These are phyloP conservation scores for Russula brevipes DNA, from an alignment of 768 basidiomycete genomes.

Conservation along the genomic window DNA sequence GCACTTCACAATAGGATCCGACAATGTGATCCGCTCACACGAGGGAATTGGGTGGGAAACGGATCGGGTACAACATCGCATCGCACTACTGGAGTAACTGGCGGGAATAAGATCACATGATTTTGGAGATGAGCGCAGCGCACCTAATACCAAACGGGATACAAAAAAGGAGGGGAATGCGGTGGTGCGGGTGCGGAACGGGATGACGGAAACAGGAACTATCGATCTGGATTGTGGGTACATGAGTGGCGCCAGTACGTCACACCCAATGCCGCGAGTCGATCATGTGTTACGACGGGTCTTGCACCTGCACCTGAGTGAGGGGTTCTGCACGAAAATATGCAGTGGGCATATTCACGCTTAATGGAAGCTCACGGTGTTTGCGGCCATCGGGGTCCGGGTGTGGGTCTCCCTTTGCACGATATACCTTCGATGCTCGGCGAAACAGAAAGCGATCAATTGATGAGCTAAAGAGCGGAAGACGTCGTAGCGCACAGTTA, in stretches of 20 bases:
- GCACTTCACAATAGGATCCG: not conserved
- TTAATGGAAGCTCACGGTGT: not conserved
- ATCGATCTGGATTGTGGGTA: not conserved
- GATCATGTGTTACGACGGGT: not conserved
- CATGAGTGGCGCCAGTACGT: not conserved
- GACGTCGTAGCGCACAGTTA: not conserved
- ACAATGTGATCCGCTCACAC: not conserved
- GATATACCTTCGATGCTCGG: not conserved
- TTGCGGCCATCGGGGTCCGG: not conserved
- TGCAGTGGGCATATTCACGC: too few species aligned
- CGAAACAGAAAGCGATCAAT: not conserved
- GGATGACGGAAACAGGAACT: too few species aligned
- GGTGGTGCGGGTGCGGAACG: not conserved
- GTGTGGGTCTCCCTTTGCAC: not conserved
- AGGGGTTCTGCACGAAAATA: not conserved
- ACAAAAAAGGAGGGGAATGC: not conserved
- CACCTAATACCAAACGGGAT: not conserved
- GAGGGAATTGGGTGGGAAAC: not conserved
- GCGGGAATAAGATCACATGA: too few species aligned
- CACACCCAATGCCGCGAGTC: not conserved
- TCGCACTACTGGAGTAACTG: not conserved
- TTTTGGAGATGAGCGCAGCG: not conserved
- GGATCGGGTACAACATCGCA: not conserved
- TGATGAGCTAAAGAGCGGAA: not conserved
- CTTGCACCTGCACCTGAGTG: too few species aligned